phyloP scores from a whole-genome alignment of 116 monocot species.

The Cymodocea nodosa region DNA sequence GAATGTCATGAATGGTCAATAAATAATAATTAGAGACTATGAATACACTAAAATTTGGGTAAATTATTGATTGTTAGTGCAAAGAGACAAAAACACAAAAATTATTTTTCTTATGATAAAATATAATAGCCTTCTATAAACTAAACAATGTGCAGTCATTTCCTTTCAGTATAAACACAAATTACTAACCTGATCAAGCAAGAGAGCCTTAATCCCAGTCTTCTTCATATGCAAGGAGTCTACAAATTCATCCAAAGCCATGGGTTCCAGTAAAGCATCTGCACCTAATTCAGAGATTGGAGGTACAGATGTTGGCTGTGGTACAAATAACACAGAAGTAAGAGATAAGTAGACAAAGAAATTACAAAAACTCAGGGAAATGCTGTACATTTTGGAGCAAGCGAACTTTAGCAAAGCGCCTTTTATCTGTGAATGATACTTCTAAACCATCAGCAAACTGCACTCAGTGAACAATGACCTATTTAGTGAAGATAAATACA shows the following conservation, averaged over 20 bases:
- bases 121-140: too few relatives aligned
- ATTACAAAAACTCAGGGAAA: constrained; percentile 3
- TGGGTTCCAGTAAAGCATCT: constrained; percentile 79
- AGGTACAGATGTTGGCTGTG: constrained; percentile 65
- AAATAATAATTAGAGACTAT: too few relatives aligned
- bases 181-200: constrained; percentile 56
- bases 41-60: too few relatives aligned
- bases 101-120: too few relatives aligned
- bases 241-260: constrained; percentile 48
- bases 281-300: constrained; percentile 96
- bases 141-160: too few relatives aligned
- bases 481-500: background rate
- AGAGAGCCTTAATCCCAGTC: constrained; percentile 58
- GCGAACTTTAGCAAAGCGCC: constrained; percentile 92
- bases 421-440: constrained; percentile 95
- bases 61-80: too few relatives aligned
- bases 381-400: constrained; percentile 68
- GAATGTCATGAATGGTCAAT: too few relatives aligned
- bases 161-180: background rate
- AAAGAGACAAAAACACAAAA: too few relatives aligned
- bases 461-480: constrained; percentile 8
- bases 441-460: constrained; percentile 92
- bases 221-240: constrained; percentile 54
- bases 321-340: background rate
- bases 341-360: background rate